Percentiles rank a stretch among this genome's conserved stretches.
Conservation (phyloP, 1,284 basidiomycete species). For the Rhodofomes roseus region DNA sequence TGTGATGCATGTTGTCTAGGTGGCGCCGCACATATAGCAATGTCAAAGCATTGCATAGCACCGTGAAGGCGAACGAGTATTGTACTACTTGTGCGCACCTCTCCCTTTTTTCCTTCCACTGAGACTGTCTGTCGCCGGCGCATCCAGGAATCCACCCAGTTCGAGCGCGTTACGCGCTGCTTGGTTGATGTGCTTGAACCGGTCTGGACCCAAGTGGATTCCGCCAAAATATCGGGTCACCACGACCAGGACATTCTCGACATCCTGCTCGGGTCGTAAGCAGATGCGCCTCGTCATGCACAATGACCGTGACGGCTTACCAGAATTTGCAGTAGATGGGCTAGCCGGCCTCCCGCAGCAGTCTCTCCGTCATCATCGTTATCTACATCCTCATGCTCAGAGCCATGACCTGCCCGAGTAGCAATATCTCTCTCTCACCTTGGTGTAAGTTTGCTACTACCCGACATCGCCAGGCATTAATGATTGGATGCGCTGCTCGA, state of each 20-base stretch:
- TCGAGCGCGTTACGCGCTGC: slow-evolving; percentile 85
- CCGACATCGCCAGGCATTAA: slow-evolving; percentile 85
- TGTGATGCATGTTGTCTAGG: too few relatives aligned
- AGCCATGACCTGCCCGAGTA: neutral
- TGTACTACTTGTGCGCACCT: neutral
- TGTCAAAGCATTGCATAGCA: too few relatives aligned
- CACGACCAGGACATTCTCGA: slow-evolving; percentile 80
- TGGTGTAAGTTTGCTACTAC: slow-evolving; percentile 66
- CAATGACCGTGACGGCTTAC: slow-evolving; percentile 41
- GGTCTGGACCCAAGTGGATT: slow-evolving; percentile 79
- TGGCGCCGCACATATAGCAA: too few relatives aligned
- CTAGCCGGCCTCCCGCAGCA: slow-evolving; percentile 83
- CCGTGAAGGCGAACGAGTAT: too few relatives aligned
- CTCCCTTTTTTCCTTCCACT: slow-evolving; percentile 2
- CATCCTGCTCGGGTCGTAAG: slow-evolving; percentile 42
- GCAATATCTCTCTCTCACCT: slow-evolving; percentile 44
- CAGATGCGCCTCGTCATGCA: neutral
- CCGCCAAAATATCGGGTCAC: slow-evolving; percentile 84
- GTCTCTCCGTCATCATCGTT: slow-evolving; percentile 94
- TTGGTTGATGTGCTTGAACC: slow-evolving; percentile 92
- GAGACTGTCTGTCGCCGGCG: slow-evolving; percentile 11
- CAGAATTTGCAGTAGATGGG: slow-evolving; percentile 85
- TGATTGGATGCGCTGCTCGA: slow-evolving; percentile 83
- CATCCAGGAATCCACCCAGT: slow-evolving; percentile 73
- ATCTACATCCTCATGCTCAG: slow-evolving; percentile 43